Evolutionary conservation across 1,284 basidiomycete species (phyloP), one percentile per base, ranked within the genome.

Genomic region (Marasmius fiardii): DNA sequence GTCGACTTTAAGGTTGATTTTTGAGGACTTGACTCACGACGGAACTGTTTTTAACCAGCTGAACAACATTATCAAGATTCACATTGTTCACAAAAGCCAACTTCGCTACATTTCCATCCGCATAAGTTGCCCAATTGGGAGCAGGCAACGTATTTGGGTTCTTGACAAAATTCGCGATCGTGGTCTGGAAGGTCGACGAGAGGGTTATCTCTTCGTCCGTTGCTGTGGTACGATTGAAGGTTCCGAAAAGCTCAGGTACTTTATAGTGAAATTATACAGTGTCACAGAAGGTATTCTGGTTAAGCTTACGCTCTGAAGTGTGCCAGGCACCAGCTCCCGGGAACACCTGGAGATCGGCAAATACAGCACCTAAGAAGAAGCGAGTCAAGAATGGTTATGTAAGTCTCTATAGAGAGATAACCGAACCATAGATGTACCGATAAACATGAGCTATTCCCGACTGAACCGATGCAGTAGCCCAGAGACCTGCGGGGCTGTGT

Each of bases 21-120:
- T n/a, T n/a, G n/a, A n/a, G n/a, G n/a, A n/a, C n/a, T n/a, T n/a
- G n/a, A n/a, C 54, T 44, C 26, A 55, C 54, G 37, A 43, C 37
- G 5, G 54, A 43, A 26, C 33, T 31, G 35, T 31, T 55, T 33
- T 20, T 53, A 16, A 47, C 54, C 14, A 23, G 51, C 41, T 53
- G 23, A 28, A 50, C 53, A 24, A 63, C 52, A 53, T 62, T 57
- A n/a, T 35, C 43, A 12, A 34, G 16, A 10, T 23, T 37, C 8
- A 64, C 61, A 26, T 64, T 62, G 3, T 57, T 56, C 6, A 51
- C 23, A 43, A 61, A 64, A 18, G 63, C 61, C 2, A 64, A 47
- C 43, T 55, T 60, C 10, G 61, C 61, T 10, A 62, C 26, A 20
- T 31, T 31, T 23, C 37, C 47, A 16, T 37, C 35, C 12, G 43